A percentile compares a stretch with the other conserved stretches of the same genome.
These are phyloP conservation scores for Hymenoscyphus albidus DNA, from an alignment of 2,329 filamentous ascomycete genomes.

Conservation along the genomic window DNA sequence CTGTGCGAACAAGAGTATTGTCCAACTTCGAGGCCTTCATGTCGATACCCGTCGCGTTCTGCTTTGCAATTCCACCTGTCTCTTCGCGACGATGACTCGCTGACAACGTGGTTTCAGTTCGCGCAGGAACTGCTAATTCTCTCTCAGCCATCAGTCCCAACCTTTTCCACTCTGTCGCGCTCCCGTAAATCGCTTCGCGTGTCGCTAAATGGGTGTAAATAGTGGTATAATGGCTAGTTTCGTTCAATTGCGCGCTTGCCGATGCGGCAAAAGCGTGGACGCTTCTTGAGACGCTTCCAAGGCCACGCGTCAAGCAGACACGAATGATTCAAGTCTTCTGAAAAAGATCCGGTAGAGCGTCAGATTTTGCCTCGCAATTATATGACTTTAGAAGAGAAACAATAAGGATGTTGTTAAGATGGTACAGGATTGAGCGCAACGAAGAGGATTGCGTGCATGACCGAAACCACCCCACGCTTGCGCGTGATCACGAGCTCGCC, in stretches of 20 bases:
- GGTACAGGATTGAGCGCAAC: neutral
- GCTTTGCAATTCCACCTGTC: slow-evolving; percentile 14
- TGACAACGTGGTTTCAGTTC: slow-evolving; percentile 23
- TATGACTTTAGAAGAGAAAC: slow-evolving; percentile 1
- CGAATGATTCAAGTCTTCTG: neutral
- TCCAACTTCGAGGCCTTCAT: slow-evolving; percentile 22
- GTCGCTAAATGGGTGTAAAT: slow-evolving; percentile 2
- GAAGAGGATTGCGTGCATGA: slow-evolving; percentile 2
- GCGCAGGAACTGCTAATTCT: slow-evolving; percentile 30
- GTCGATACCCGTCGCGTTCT: slow-evolving; percentile 29
- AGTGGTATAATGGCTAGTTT: slow-evolving; percentile 5
- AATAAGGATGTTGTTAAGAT: neutral
- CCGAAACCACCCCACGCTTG: slow-evolving; percentile 6
- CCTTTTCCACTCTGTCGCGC: neutral
- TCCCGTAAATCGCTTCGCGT: neutral
- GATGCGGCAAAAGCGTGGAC: slow-evolving; percentile 8
- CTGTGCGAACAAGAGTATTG: slow-evolving; percentile 24
- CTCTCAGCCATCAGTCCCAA: slow-evolving; percentile 27
- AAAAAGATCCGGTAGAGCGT: neutral
- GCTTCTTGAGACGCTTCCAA: neutral
- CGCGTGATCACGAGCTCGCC: slow-evolving; percentile 11
- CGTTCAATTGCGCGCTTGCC: slow-evolving; percentile 10
- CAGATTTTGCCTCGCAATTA: neutral
- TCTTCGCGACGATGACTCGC: slow-evolving; percentile 22
- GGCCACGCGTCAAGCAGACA: slow-evolving; percentile 18